These are phyloP conservation scores for Hura crepitans DNA, from an alignment of 441 rosid genomes.

Conservation along the genomic window DNA sequence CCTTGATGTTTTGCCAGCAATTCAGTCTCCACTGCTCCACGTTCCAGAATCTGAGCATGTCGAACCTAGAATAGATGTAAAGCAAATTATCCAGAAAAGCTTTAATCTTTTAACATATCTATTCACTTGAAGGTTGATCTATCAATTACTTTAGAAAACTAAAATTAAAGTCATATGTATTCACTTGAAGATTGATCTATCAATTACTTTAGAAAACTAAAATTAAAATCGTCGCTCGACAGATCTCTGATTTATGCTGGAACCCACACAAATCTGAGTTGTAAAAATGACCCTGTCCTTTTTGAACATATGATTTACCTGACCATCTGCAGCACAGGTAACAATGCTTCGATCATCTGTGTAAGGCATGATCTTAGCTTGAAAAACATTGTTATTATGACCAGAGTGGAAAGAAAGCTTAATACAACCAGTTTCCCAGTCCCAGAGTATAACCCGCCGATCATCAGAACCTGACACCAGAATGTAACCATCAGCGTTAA, in stretches of 20 bases:
- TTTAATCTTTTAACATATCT: not conserved
- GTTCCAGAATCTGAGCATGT: conserved; percentile 63
- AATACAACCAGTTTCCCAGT: conserved; percentile 63
- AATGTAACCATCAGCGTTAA: conserved; percentile 54
- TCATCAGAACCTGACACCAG: conserved; percentile 89
- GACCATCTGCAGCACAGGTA: conserved; percentile 95
- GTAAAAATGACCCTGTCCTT: not conserved
- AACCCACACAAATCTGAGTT: not conserved
- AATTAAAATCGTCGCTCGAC: not conserved
- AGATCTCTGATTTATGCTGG: not conserved
- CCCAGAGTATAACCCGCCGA: conserved; percentile 64
- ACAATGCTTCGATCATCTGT: conserved; percentile 77
- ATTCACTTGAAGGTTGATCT: not conserved
- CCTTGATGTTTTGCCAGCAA: conserved; percentile 59
- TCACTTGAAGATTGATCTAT: not conserved
- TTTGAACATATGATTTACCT: conserved; percentile 38
- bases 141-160: not conserved
- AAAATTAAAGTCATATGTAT: not conserved
- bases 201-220: not conserved
- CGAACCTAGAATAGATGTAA: conserved; percentile 45
- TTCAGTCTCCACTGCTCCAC: conserved; percentile 52
- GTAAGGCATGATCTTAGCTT: conserved; percentile 82
- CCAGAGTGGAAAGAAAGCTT: conserved; percentile 74
- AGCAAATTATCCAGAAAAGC: not conserved
- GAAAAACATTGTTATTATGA: conserved; percentile 72